phyloP scores from a whole-genome alignment of 2,329 filamentous ascomycete species.

The Talaromyces verruculosus region DNA sequence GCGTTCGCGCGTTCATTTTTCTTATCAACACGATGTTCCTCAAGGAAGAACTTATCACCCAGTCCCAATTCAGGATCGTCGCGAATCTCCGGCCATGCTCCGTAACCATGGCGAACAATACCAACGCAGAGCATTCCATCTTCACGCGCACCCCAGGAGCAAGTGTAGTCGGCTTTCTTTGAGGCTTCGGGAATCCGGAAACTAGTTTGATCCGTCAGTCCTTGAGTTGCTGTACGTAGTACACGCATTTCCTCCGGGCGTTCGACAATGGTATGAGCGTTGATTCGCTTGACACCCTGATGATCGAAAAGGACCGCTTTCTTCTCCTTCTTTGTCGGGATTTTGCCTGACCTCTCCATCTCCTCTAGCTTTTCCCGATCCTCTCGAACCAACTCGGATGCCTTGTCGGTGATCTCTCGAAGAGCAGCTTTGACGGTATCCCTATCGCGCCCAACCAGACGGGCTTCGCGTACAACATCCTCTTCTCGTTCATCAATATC shows the following conservation, averaged over 20 bases:
- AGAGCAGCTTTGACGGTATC: slow-evolving; percentile 76
- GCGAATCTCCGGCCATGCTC: slow-evolving; percentile 90
- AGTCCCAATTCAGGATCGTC: slow-evolving; percentile 86
- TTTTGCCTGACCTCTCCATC: slow-evolving; percentile 72
- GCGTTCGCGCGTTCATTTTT: slow-evolving; percentile 80
- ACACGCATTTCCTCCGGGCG: slow-evolving; percentile 85
- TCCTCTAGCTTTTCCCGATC: slow-evolving; percentile 64
- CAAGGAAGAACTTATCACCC: slow-evolving; percentile 87
- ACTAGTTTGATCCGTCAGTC: slow-evolving; percentile 65
- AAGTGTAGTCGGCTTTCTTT: slow-evolving; percentile 88
- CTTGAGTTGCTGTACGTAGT: slow-evolving; percentile 70
- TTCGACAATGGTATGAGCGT: slow-evolving; percentile 92
- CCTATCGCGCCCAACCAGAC: slow-evolving; percentile 76
- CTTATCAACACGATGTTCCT: slow-evolving; percentile 97
- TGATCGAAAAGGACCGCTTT: slow-evolving; percentile 97
- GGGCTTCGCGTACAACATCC: slow-evolving; percentile 84
- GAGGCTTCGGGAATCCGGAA: slow-evolving; percentile 90
- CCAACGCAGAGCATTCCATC: slow-evolving; percentile 97
- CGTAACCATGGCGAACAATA: slow-evolving; percentile 90
- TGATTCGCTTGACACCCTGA: slow-evolving; percentile 87
- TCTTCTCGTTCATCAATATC: slow-evolving; percentile 84
- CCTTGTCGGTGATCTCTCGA: slow-evolving; percentile 73
- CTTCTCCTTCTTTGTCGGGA: slow-evolving; percentile 91
- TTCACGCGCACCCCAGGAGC: slow-evolving; percentile 86
- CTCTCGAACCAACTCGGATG: slow-evolving; percentile 69